Evolutionary conservation across 495 filamentous ascomycete species (phyloP).

Genomic region (Talaromyces thailandensis): DNA sequence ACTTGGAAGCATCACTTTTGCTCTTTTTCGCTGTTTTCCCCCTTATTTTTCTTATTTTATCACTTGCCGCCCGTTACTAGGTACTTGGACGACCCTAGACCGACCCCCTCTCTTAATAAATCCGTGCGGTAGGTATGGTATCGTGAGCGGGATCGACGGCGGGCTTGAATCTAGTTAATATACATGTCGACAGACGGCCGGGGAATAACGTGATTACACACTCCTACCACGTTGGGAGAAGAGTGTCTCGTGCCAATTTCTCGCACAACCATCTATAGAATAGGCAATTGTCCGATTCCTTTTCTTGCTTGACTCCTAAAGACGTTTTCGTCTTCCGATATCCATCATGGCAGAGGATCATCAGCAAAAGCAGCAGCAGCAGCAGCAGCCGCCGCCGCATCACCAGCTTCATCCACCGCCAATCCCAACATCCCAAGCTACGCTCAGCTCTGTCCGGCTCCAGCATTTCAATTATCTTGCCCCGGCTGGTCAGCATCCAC

Average conservation of each 20-base stretch:
- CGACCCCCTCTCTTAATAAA: neutral
- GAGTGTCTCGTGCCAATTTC: neutral
- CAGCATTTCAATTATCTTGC: slow-evolving; percentile 7
- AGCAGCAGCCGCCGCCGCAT: neutral
- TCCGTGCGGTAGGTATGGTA: slow-evolving; percentile 8
- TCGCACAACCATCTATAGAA: neutral
- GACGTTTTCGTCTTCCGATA: neutral
- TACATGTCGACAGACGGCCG: slow-evolving; percentile 3
- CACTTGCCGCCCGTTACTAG: neutral
- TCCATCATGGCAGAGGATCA: slow-evolving; percentile 2
- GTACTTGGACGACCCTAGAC: neutral
- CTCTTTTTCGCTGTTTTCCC: slow-evolving; percentile 10
- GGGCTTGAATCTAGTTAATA: neutral
- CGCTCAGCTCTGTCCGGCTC: neutral
- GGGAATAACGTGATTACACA: neutral
- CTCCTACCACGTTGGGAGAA: neutral
- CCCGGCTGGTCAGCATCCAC: neutral
- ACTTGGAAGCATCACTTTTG: slow-evolving; percentile 9
- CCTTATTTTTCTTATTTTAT: slow-evolving; percentile 5
- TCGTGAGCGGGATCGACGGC: slow-evolving; percentile 1
- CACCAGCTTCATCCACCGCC: neutral
- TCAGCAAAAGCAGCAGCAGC: neutral
- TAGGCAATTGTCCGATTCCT: neutral
- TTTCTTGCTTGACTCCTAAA: too few relatives aligned
- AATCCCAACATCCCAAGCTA: neutral